Evolutionary conservation across 495 filamentous ascomycete genomes (phyloP).

Genomic region (Gamarada debralockiae): DNA sequence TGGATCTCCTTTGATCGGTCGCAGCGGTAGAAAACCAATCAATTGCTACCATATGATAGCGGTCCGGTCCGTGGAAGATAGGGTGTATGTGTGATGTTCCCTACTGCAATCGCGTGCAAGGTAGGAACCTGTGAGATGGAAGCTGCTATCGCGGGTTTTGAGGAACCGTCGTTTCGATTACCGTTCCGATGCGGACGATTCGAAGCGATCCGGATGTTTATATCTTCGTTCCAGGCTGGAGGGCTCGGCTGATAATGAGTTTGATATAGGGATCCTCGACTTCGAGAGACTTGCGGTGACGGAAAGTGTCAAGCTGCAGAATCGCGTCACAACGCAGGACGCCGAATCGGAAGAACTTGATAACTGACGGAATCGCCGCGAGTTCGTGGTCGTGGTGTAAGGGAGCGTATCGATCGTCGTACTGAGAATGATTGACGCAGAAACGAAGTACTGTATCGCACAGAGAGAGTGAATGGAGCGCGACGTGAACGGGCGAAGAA

Average conservation of each 20-base stretch:
- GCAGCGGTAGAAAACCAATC: background rate
- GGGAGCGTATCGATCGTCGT: background rate
- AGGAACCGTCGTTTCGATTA: conserved; percentile 3
- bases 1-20: background rate
- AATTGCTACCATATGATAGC: conserved; percentile 1
- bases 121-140: conserved; percentile 11
- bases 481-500: too few species aligned
- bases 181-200: conserved; percentile 1
- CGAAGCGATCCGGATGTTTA: background rate
- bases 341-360: background rate
- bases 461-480: too few species aligned
- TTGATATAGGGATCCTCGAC: background rate
- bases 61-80: conserved; percentile 3
- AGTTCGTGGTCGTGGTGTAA: background rate
- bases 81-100: conserved; percentile 1
- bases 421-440: background rate
- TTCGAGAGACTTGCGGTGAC: background rate
- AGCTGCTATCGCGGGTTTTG: background rate
- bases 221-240: conserved; percentile 11
- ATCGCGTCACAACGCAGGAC: background rate
- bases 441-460: too few species aligned
- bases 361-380: background rate
- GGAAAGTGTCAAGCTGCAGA: conserved; percentile 3
- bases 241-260: background rate
- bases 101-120: background rate